Base-by-base conservation (phyloP, 1,284 basidiomycete species). In the Apiotrichum montevideense region DNA sequence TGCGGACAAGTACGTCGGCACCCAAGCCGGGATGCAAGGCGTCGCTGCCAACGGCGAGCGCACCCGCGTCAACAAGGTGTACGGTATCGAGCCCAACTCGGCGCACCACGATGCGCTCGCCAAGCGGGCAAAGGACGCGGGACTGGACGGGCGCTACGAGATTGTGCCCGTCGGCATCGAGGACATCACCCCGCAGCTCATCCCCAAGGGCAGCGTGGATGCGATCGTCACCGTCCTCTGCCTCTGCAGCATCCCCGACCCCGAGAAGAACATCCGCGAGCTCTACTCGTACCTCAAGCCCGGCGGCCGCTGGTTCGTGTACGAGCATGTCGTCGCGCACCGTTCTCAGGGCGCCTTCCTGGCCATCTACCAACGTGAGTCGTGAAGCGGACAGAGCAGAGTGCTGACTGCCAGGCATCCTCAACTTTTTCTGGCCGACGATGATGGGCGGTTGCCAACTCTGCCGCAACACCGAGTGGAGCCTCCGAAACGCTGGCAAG, bases 221-320 rank as follows among this genome's bases (percentile, higher is more conserved):
- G 42, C 49, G 29, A 59, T 62, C 35, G 60, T 49, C 11, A 62
- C 57, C 7, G 44, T 62, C 14, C 52, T 62, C 21, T 58, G 57
- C 35, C 52, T 62, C 13, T 62, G 60, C 55, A 56, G 51, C 46
- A 62, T 62, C 39, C 60, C 60, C 11, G 57, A 62, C 15, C 60
- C 52, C 1, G 55, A 56, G 35, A 47, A 48, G 46, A 62, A 62
- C 49, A 49, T 62, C 46, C 45, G 46, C 39, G 60, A 56, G 54
- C 60, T 62, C 9, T 62, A 62, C 57, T 21, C 41, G 34, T 62
- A 62, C 39, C 60, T 62, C 55, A 58, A 58, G 34, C 60, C 60
- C n/a, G 57, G 60, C 0, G 60, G 60, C 13, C 44, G 46, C 10
- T 62, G 60, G 60, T 62, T 50, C 33, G 60, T 62, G 42, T 62